phyloP scores from a whole-genome alignment of 495 filamentous ascomycete species.

The Aspergillus nidulans region DNA sequence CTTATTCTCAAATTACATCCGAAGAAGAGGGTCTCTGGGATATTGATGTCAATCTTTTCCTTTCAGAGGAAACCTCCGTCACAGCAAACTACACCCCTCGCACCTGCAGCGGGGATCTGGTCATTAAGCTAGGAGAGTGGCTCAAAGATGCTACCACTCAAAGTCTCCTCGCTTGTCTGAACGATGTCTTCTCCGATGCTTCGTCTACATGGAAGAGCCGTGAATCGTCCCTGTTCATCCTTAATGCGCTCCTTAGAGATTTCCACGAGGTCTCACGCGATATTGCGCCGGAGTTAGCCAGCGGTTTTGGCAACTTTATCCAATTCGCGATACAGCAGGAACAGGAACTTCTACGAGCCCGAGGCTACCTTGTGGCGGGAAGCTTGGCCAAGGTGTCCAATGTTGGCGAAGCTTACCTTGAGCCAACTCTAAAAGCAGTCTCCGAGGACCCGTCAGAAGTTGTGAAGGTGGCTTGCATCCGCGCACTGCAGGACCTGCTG shows the following conservation, averaged over 20 bases:
- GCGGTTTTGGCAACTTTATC: slow-evolving; percentile 70
- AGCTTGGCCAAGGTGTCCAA: slow-evolving; percentile 52
- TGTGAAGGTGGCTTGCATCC: slow-evolving; percentile 87
- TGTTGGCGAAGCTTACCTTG: slow-evolving; percentile 60
- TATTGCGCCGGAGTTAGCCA: slow-evolving; percentile 61
- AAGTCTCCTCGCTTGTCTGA: slow-evolving; percentile 67
- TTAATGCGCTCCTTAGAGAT: slow-evolving; percentile 76
- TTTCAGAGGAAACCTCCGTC: slow-evolving; percentile 90
- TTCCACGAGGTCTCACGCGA: slow-evolving; percentile 67
- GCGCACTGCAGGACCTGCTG: slow-evolving; percentile 79
- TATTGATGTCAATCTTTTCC: slow-evolving; percentile 89
- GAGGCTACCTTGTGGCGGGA: slow-evolving; percentile 81
- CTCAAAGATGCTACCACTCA: slow-evolving; percentile 64
- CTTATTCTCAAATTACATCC: slow-evolving; percentile 84
- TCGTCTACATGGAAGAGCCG: slow-evolving; percentile 57
- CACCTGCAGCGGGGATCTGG: slow-evolving; percentile 83
- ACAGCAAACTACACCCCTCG: slow-evolving; percentile 96
- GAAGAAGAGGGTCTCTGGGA: slow-evolving; percentile 97
- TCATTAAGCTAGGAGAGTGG: slow-evolving; percentile 94
- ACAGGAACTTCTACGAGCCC: slow-evolving; percentile 68
- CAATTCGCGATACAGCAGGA: slow-evolving; percentile 69
- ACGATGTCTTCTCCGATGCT: slow-evolving; percentile 56
- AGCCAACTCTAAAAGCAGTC: slow-evolving; percentile 71
- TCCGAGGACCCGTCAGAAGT: slow-evolving; percentile 72
- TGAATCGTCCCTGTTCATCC: slow-evolving; percentile 77